Evolutionary conservation across 441 rosid species (phyloP), one percentile per base, ranked within the genome.

Genomic region (Populus hybrid): DNA sequence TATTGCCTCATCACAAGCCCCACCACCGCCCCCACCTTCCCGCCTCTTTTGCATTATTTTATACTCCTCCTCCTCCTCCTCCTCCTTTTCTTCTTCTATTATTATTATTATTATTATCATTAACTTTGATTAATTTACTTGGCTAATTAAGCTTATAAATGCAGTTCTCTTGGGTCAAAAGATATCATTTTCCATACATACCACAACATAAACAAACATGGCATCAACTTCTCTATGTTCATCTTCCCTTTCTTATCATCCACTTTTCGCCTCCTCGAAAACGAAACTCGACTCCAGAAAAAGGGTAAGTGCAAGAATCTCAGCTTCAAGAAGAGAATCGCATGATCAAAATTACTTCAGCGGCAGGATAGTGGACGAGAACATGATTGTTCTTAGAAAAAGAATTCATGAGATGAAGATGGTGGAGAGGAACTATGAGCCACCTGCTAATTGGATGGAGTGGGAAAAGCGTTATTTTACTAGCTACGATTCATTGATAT

Each of bases 321-420:
- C 64, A 6, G 83, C 87, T 0, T 23, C 80, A 20, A 50, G 75
- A 45, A 67, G 84, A 61, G n/a, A 82, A 71, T 9, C 70, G 6
- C 78, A 74, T 2, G 87, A 83, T 56, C 77, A 64, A 4, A 71
- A 84, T 7, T 9, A 73, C 76, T 77, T 72, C 63, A 71, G 84
- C 33, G 87, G 91, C 10, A 71, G 87, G 66, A 18, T 81, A 7
- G 93, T 90, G 3, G 94, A 93, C 24, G 90, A 77, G 81, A 85
- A 81, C 84, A 88, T 92, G 94, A 87, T 89, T n/a, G 94, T 90
- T 9, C 87, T 92, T 0, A 80, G 97, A 76, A 90, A 85, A 76
- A 85, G 92, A 10, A 89, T 93, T 16, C 94, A 87, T 68, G 94
- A 90, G 87, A 83, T 83, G 90, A 92, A 89, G 86, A 86, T 86